phyloP scores from a whole-genome alignment of 768 basidiomycete species.

The Amanita rubescens region DNA sequence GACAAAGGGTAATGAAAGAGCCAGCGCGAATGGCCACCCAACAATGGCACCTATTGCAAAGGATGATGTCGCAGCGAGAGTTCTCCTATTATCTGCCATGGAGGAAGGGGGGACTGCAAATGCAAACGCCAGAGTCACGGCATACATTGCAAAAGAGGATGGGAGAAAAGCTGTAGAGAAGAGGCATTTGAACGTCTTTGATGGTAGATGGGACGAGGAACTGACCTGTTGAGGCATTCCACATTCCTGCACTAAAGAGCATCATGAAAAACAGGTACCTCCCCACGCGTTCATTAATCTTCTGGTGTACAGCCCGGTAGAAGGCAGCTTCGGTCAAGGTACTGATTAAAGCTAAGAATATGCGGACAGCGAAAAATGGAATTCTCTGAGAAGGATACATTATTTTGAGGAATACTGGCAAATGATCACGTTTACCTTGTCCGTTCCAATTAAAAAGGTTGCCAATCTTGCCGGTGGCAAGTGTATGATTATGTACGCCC shows the following conservation, averaged over 20 bases:
- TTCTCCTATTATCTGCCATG: constrained; percentile 43
- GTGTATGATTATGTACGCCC: constrained; percentile 88
- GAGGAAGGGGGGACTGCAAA: constrained; percentile 57
- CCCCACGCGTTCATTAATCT: constrained; percentile 83
- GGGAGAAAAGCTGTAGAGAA: constrained; percentile 73
- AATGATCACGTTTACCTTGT: constrained; percentile 54
- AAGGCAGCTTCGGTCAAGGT: constrained; percentile 75
- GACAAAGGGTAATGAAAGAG: constrained; percentile 82
- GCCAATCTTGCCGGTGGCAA: constrained; percentile 57
- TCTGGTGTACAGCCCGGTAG: constrained; percentile 73
- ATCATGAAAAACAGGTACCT: constrained; percentile 91
- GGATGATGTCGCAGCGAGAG: constrained; percentile 54
- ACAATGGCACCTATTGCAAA: constrained; percentile 83
- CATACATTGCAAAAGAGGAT: constrained; percentile 93
- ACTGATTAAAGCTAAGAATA: constrained; percentile 66
- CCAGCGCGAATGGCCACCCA: constrained; percentile 96
- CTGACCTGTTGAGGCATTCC: constrained; percentile 81
- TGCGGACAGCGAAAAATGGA: constrained; percentile 86
- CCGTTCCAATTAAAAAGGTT: constrained; percentile 39
- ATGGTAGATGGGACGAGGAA: constrained; percentile 1
- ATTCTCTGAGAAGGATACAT: constrained; percentile 42
- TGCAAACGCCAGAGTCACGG: constrained; percentile 70
- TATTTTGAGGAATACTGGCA: background rate
- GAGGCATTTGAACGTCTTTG: constrained; percentile 8
- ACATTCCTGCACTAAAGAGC: constrained; percentile 87